These are phyloP conservation scores for Metschnikowia proteae DNA, from an alignment of 805 yeast genomes.

Conservation along the genomic window DNA sequence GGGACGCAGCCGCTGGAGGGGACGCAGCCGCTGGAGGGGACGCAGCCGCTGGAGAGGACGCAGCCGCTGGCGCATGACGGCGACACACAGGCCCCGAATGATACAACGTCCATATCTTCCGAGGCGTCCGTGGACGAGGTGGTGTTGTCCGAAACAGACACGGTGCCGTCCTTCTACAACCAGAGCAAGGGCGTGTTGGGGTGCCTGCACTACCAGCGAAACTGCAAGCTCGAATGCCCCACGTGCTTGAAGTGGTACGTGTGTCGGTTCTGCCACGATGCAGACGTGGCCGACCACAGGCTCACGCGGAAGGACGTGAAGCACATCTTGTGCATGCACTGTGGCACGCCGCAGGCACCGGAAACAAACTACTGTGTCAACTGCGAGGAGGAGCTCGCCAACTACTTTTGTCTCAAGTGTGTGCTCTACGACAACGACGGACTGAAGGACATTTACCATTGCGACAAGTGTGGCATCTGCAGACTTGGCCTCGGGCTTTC, in stretches of 20 bases:
- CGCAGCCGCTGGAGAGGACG: too few species aligned
- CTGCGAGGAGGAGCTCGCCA: slow-evolving; percentile 66
- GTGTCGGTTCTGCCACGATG: slow-evolving; percentile 85
- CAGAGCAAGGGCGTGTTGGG: slow-evolving; percentile 51
- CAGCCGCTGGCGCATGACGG: neutral
- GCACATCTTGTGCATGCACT: slow-evolving; percentile 77
- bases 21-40: too few species aligned
- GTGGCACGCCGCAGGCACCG: slow-evolving; percentile 73
- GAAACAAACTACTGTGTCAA: slow-evolving; percentile 58
- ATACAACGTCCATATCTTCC: neutral
- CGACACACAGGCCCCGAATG: neutral
- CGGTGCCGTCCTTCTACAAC: slow-evolving; percentile 46
- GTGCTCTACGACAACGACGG: slow-evolving; percentile 79
- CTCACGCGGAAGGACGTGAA: slow-evolving; percentile 51
- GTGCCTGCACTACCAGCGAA: slow-evolving; percentile 77
- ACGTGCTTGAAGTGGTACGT: slow-evolving; percentile 70
- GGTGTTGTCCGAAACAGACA: slow-evolving; percentile 46
- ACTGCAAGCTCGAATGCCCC: slow-evolving; percentile 80
- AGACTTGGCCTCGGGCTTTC: slow-evolving; percentile 85
- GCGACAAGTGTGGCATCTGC: slow-evolving; percentile 91
- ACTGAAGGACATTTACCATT: slow-evolving; percentile 80
- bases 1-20: too few species aligned
- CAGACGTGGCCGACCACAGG: slow-evolving; percentile 55
- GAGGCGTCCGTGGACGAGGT: slow-evolving; percentile 38
- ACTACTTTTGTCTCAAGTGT: slow-evolving; percentile 75